Base-by-base conservation (phyloP, 768 basidiomycete species). In the Arthromyces matolae region DNA sequence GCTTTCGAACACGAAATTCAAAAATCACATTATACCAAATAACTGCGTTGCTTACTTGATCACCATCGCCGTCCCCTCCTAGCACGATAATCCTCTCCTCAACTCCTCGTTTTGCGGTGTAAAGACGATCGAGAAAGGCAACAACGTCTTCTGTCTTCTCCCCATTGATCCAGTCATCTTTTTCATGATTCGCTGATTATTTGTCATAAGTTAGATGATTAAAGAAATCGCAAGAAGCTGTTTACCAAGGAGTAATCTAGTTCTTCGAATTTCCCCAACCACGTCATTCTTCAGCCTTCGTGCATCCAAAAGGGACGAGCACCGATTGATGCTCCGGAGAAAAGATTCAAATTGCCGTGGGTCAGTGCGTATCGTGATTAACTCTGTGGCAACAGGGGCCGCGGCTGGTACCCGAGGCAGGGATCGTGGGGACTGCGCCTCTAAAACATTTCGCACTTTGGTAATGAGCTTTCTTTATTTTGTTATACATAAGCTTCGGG, bases 221-320 rank as follows among this genome's bases (percentile, higher is more conserved):
- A 31, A 14, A 29, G 12, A 14, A 44, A 24, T 29, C 39, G 5
- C 6, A 29, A 38, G 49, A 23, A 4, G 25, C n/a, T 22, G n/a
- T 73, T 47, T 59, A 90, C 90, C 86, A 16, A 92, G 75, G 24
- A 86, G 61, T 31, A 84, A 57, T 42, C 89, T 78, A 6, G 92
- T 93, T 57, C 83, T 76, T 50, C 95, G 69, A 34, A 95, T 89
- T 69, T 97, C 93, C n/a, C 89, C 80, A 52, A 87, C 82, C 28
- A 99, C 78, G 58, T 99, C 96, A 54, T 90, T 94, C 68, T 94
- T 89, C 31, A 98, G 67, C 19, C 94, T 76, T 45, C 93, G 78
- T 3, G 93, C 93, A 59, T 99, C 96, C 25, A 93, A 65, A 5
- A 97, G 71, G 4, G 87, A 93, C 9, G 86, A 86, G 57, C 84